A percentile compares a stretch with the other conserved stretches of the same genome.
phyloP scores from a whole-genome alignment of 2,329 filamentous ascomycete species.

The Xylaria sp. region DNA sequence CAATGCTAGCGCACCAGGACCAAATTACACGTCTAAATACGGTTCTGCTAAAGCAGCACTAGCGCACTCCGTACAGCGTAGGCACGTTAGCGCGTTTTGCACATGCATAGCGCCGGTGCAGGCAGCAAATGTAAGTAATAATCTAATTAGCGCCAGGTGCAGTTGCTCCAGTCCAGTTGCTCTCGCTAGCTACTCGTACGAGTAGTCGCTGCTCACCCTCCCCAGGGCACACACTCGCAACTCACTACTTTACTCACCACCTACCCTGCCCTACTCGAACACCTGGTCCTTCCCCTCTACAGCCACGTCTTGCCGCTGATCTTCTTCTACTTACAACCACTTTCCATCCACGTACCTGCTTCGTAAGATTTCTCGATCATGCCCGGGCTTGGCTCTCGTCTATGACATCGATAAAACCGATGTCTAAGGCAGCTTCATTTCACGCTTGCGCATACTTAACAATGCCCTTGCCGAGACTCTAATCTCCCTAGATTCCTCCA shows the following conservation, averaged over 20 bases:
- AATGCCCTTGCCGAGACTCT: not conserved
- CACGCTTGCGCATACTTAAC: not conserved
- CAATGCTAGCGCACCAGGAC: too few species aligned
- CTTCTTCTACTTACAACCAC: too few species aligned
- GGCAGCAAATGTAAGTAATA: not conserved
- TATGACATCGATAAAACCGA: slow-evolving; percentile 18
- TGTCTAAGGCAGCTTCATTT: slow-evolving; percentile 8
- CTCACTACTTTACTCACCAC: too few species aligned
- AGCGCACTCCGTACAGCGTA: not conserved
- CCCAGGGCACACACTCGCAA: too few species aligned
- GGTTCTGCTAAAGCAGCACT: not conserved
- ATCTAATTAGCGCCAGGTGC: not conserved
- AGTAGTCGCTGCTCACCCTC: not conserved
- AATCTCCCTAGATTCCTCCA: not conserved
- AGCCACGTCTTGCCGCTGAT: slow-evolving; percentile 8
- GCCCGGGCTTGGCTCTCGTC: slow-evolving; percentile 10
- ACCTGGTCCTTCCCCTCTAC: not conserved
- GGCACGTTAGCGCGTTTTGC: not conserved
- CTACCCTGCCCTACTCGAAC: not conserved
- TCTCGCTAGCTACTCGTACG: too few species aligned
- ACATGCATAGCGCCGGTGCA: not conserved
- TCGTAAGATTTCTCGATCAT: not conserved
- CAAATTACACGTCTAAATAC: not conserved
- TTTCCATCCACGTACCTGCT: not conserved
- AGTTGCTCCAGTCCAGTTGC: too few species aligned